Base-by-base conservation (phyloP, 139 green algal species). In the Yamagishiella unicocca region DNA sequence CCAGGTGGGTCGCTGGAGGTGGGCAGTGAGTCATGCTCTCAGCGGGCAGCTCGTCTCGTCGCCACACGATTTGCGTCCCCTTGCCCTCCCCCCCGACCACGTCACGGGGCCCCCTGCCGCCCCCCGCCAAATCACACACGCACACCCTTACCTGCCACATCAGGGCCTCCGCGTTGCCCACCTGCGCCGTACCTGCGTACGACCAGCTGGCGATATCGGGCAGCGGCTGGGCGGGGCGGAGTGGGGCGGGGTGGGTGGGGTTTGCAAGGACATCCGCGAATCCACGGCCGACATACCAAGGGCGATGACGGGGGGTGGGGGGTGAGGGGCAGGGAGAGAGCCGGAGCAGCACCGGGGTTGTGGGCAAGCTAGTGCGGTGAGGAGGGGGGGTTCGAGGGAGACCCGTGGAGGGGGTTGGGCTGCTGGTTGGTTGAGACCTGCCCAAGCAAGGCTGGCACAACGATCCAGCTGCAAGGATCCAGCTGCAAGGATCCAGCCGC, bases 151-250 rank as follows among this genome's bases (percentile, higher is more conserved):
- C 66, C 84, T 89, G 61, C 85, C 89, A 93, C 55, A 90, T 82
- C 27, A 87, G 14, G 22, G 85, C 84, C 2, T 74, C 33, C 2
- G 53, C 37, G 71, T 84, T 84, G 71, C 74, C 25, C 2, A 93
- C 31, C n/a, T 27, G 42, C 1, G 84, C 87, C 37, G 22, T 77
- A 72, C 90, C 90, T 4, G 66, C 87, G 46, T 91, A 93, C 40
- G 37, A 42, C 90, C 90, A 93, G 4, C 24, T 21, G 3, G 33
- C 64, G 33, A 93, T 67, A 79, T 91, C 83, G n/a, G 90, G 90
- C 45, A 93, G 83, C 1, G 87, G 83, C 90, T 93, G 90, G 33
- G 53, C n/a, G 10, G 45, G 37, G 27, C 6, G 45, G 24, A 62
- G 66, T 12, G 0, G n/a, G n/a, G n/a, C 55, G 55, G 31, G 50